Evolutionary conservation across 2,329 filamentous ascomycete genomes (phyloP).

Genomic region (Talaromyces sp.): DNA sequence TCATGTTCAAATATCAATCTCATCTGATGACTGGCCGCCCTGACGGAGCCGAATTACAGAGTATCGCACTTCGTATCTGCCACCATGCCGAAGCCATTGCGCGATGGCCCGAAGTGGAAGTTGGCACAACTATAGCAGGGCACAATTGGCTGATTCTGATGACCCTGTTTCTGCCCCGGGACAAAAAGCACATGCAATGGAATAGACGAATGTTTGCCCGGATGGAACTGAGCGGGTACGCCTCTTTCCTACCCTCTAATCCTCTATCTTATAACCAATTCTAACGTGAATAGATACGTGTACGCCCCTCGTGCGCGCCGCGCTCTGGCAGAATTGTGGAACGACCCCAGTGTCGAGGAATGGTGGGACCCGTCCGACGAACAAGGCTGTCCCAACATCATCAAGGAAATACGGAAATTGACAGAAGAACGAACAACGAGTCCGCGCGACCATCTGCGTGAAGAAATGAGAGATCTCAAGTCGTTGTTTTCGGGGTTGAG

Average conservation of each 20-base stretch:
- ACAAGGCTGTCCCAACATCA: slow-evolving; percentile 68
- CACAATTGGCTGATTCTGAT: slow-evolving; percentile 75
- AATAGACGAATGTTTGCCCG: slow-evolving; percentile 72
- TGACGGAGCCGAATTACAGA: slow-evolving; percentile 53
- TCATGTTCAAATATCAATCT: slow-evolving; percentile 78
- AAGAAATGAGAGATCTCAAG: slow-evolving; percentile 71
- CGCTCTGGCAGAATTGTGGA: slow-evolving; percentile 73
- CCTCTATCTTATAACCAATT: neutral
- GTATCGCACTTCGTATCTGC: slow-evolving; percentile 66
- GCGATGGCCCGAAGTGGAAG: slow-evolving; percentile 65
- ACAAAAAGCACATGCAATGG: slow-evolving; percentile 72
- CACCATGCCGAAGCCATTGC: slow-evolving; percentile 77
- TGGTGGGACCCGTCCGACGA: slow-evolving; percentile 91
- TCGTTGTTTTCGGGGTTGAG: slow-evolving; percentile 66
- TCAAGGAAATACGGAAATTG: slow-evolving; percentile 75
- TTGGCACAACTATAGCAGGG: slow-evolving; percentile 66
- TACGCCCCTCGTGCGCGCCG: slow-evolving; percentile 70
- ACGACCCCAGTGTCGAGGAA: slow-evolving; percentile 64
- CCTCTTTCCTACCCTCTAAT: slow-evolving; percentile 18
- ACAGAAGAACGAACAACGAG: slow-evolving; percentile 70
- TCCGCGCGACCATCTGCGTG: slow-evolving; percentile 49
- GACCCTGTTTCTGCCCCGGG: slow-evolving; percentile 73
- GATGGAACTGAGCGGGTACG: slow-evolving; percentile 76
- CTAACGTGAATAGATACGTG: slow-evolving; percentile 63
- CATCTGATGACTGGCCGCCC: slow-evolving; percentile 54